These are phyloP conservation scores for Phyllosticta citrichinensis DNA, from an alignment of 2,329 filamentous ascomycete genomes.

Conservation along the genomic window DNA sequence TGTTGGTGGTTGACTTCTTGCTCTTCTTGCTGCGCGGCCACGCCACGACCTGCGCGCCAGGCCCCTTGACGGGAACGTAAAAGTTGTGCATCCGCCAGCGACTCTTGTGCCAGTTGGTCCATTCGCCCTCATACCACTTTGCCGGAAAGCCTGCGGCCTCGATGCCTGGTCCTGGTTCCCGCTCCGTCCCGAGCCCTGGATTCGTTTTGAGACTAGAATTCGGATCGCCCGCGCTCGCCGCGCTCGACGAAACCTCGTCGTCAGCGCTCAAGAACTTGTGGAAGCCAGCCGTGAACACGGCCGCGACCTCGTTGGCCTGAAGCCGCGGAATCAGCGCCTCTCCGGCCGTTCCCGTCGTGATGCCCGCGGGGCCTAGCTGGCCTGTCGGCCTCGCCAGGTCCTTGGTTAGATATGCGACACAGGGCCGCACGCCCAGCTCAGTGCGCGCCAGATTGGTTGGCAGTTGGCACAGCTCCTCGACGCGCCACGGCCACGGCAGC, in stretches of 20 bases:
- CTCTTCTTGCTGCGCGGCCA: slow-evolving; percentile 35
- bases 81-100: slow-evolving; percentile 90
- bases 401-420: slow-evolving; percentile 50
- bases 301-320: slow-evolving; percentile 84
- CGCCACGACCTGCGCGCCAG: slow-evolving; percentile 44
- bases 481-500: slow-evolving; percentile 65
- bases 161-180: slow-evolving; percentile 10
- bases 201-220: not conserved
- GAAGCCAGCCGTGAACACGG: slow-evolving; percentile 85
- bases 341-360: slow-evolving; percentile 31
- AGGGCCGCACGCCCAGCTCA: slow-evolving; percentile 40
- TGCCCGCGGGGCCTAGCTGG: slow-evolving; percentile 24
- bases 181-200: not conserved
- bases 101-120: slow-evolving; percentile 68
- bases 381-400: not conserved
- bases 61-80: slow-evolving; percentile 68
- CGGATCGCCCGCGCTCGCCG: slow-evolving; percentile 28
- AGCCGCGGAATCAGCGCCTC: slow-evolving; percentile 67
- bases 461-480: slow-evolving; percentile 80
- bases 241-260: slow-evolving; percentile 29
- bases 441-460: slow-evolving; percentile 48
- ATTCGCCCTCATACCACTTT: slow-evolving; percentile 76
- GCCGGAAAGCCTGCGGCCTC: slow-evolving; percentile 33
- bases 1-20: not conserved
- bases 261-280: slow-evolving; percentile 62